phyloP scores from a whole-genome alignment of 495 filamentous ascomycete genomes.

The Lasiosphaeria ovina region DNA sequence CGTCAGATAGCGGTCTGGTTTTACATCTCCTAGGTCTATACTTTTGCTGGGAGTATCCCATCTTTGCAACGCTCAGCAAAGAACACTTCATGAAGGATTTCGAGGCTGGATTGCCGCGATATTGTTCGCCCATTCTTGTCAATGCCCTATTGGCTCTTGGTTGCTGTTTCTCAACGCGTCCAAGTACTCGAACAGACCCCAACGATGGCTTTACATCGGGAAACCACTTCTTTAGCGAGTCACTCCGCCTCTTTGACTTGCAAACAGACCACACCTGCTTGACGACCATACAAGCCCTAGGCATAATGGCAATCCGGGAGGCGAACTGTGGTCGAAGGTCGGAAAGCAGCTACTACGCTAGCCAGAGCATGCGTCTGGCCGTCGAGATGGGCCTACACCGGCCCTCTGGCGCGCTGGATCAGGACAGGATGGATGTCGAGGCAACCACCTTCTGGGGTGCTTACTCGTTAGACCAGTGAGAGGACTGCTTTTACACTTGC shows the following conservation, averaged over 20 bases:
- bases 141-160: slow-evolving; percentile 72
- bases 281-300: slow-evolving; percentile 76
- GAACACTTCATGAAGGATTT: slow-evolving; percentile 70
- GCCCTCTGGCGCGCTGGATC: slow-evolving; percentile 35
- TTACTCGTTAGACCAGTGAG: slow-evolving; percentile 66
- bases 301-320: slow-evolving; percentile 69
- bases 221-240: slow-evolving; percentile 69
- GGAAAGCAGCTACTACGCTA: slow-evolving; percentile 64
- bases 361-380: slow-evolving; percentile 62
- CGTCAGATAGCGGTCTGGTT: slow-evolving; percentile 55
- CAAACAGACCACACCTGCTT: slow-evolving; percentile 57
- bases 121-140: slow-evolving; percentile 70
- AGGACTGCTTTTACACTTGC: no score
- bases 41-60: slow-evolving; percentile 81
- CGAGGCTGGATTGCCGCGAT: slow-evolving; percentile 49
- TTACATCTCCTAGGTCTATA: slow-evolving; percentile 66
- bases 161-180: slow-evolving; percentile 67
- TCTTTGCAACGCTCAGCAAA: slow-evolving; percentile 67
- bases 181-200: slow-evolving; percentile 59
- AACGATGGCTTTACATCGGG: slow-evolving; percentile 63
- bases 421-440: slow-evolving; percentile 59
- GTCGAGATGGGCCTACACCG: slow-evolving; percentile 65
- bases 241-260: slow-evolving; percentile 56
- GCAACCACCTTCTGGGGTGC: slow-evolving; percentile 71
- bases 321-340: slow-evolving; percentile 62